phyloP scores from a whole-genome alignment of 2,329 filamentous ascomycete species.

The Nemania sp. region DNA sequence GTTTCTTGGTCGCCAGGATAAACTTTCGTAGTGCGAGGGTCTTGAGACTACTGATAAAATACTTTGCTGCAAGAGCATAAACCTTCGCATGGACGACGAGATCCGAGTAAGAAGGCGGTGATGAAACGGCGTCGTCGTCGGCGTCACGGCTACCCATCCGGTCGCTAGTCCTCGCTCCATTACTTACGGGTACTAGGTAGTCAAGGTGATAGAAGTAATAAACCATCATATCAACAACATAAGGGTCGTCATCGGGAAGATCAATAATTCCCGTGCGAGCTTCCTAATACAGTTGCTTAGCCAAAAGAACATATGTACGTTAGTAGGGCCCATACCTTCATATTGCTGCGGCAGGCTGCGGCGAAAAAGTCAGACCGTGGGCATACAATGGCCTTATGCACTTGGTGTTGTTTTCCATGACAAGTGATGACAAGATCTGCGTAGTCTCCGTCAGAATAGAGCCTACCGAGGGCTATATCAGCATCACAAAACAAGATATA shows the following conservation, averaged over 20 bases:
- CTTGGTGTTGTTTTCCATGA: neutral
- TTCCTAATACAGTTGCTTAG: neutral
- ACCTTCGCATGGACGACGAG: too few relatives aligned
- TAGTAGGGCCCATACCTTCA: conserved; percentile 7
- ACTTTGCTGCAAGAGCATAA: too few relatives aligned
- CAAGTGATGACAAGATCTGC: neutral
- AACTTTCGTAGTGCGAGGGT: too few relatives aligned
- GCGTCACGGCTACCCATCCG: too few relatives aligned
- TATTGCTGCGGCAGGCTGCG: conserved; percentile 8
- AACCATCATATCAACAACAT: neutral
- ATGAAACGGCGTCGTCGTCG: too few relatives aligned
- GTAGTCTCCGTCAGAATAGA: conserved; percentile 2
- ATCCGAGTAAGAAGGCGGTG: too few relatives aligned
- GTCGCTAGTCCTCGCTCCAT: too few relatives aligned
- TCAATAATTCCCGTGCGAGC: neutral
- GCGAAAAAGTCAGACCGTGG: conserved; percentile 31
- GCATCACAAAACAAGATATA: neutral
- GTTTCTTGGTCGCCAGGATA: too few relatives aligned
- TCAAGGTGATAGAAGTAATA: conserved; percentile 1
- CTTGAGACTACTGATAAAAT: too few relatives aligned
- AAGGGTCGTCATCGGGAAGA: neutral
- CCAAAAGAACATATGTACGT: neutral
- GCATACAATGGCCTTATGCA: conserved; percentile 29
- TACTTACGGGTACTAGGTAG: too few relatives aligned
- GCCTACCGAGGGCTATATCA: neutral